These are phyloP conservation scores for Lasiodiplodia theobromae DNA, from an alignment of 2,329 filamentous ascomycete species.

Conservation along the genomic window DNA sequence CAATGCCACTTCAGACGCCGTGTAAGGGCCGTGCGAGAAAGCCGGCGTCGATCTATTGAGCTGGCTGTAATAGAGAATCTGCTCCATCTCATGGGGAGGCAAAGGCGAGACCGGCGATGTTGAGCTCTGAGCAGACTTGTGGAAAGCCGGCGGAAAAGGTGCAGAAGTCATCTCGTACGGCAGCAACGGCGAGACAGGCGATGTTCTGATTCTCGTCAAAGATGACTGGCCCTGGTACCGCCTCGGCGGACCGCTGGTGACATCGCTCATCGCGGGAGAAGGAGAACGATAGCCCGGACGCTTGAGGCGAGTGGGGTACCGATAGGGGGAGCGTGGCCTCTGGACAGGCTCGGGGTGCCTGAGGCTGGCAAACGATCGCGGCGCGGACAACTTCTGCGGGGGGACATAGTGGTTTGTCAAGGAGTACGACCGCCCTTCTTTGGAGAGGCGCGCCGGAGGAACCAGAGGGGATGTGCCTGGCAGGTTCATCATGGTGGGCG, in stretches of 20 bases:
- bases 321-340: slow-evolving; percentile 49
- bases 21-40: slow-evolving; percentile 1
- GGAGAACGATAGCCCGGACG: slow-evolving; percentile 51
- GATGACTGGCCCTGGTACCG: slow-evolving; percentile 34
- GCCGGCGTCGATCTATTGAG: slow-evolving; percentile 17
- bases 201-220: slow-evolving; percentile 37
- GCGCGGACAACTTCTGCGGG: slow-evolving; percentile 47
- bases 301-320: slow-evolving; percentile 52
- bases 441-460: slow-evolving; percentile 36
- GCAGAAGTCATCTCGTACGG: slow-evolving; percentile 18
- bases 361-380: slow-evolving; percentile 54
- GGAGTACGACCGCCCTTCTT: slow-evolving; percentile 54
- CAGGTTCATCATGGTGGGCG: slow-evolving; percentile 43
- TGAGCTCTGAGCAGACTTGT: slow-evolving; percentile 15
- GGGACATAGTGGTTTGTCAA: slow-evolving; percentile 47
- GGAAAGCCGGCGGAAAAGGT: slow-evolving; percentile 14
- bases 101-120: slow-evolving; percentile 6
- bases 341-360: slow-evolving; percentile 48
- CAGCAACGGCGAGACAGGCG: slow-evolving; percentile 15
- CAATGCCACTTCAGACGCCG: slow-evolving; percentile 19
- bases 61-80: slow-evolving; percentile 22
- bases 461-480: slow-evolving; percentile 42
- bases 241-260: slow-evolving; percentile 35
- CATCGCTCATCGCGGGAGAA: slow-evolving; percentile 55
- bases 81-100: slow-evolving; percentile 20